A percentile compares a stretch with the other conserved stretches of the same genome.
These are phyloP conservation scores for Brasilioporus rufonigricans DNA, from an alignment of 768 basidiomycete genomes.

Conservation along the genomic window DNA sequence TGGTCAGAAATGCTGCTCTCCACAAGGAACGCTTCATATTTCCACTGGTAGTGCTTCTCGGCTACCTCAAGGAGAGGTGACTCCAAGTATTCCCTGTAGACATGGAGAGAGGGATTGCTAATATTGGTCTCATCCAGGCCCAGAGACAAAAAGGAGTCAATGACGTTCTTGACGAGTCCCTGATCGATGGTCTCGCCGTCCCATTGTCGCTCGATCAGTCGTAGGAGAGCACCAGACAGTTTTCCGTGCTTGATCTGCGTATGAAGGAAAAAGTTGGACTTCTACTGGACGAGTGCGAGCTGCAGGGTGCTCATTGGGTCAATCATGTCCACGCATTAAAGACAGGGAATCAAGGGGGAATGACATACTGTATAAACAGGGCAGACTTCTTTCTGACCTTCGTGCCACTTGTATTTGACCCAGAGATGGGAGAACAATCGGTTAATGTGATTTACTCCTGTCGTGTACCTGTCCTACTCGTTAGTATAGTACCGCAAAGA, in stretches of 20 bases:
- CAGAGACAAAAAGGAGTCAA: conserved; percentile 92
- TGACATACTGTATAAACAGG: no score
- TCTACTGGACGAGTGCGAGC: no score
- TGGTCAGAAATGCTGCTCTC: conserved; percentile 92
- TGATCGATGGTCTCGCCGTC: conserved; percentile 95
- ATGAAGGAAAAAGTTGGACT: no score
- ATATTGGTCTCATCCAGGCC: conserved; percentile 91
- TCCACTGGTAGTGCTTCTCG: conserved; percentile 86
- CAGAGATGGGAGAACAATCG: no score
- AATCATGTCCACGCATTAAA: background rate
- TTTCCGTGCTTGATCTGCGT: conserved; percentile 82
- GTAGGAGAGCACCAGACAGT: conserved; percentile 82
- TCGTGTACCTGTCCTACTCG: no score
- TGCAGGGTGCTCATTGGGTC: conserved; percentile 22
- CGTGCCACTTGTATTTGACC: conserved; percentile 97
- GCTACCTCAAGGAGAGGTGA: conserved; percentile 84
- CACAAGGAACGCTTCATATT: conserved; percentile 87
- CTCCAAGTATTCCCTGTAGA: conserved; percentile 92
- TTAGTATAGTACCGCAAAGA: conserved; percentile 85
- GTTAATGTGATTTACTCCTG: no score
- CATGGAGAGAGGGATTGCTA: conserved; percentile 88
- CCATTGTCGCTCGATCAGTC: conserved; percentile 88
- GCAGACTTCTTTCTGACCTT: conserved; percentile 93
- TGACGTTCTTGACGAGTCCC: conserved; percentile 87
- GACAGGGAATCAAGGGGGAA: conserved; percentile 28